Evolutionary conservation across 1,284 basidiomycete genomes (phyloP).

Genomic region (Ganoderma multipileum): DNA sequence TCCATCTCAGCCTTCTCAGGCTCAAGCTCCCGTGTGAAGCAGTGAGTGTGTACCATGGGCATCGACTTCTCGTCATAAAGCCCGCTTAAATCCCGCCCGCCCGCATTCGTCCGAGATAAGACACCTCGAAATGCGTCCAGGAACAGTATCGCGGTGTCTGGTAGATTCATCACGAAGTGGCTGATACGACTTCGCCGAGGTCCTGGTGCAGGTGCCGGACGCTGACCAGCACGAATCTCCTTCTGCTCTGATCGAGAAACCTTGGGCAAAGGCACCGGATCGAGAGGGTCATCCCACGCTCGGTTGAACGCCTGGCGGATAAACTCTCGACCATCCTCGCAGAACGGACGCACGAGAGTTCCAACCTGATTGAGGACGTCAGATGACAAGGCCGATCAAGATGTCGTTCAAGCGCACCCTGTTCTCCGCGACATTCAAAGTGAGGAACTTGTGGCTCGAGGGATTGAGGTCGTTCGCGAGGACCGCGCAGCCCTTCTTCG

Average conservation of each 20-base stretch:
- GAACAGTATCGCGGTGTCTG: slow-evolving; percentile 91
- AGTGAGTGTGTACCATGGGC: slow-evolving; percentile 96
- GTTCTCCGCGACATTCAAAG: slow-evolving; percentile 78
- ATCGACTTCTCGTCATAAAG: slow-evolving; percentile 59
- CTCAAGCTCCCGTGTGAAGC: slow-evolving; percentile 93
- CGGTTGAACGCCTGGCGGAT: slow-evolving; percentile 67
- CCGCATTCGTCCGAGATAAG: slow-evolving; percentile 49
- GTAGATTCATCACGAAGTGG: slow-evolving; percentile 98
- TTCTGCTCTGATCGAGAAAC: slow-evolving; percentile 50
- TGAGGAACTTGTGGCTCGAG: slow-evolving; percentile 80
- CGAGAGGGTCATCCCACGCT: slow-evolving; percentile 71
- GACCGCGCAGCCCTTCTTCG: slow-evolving; percentile 88
- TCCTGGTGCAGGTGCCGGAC: slow-evolving; percentile 22
- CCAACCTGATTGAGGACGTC: slow-evolving; percentile 58
- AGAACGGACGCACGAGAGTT: slow-evolving; percentile 70
- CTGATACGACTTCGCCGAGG: slow-evolving; percentile 64
- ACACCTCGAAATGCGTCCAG: slow-evolving; percentile 88
- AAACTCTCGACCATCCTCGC: slow-evolving; percentile 87
- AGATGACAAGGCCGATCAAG: not conserved
- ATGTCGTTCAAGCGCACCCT: slow-evolving; percentile 54
- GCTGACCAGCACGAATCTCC: slow-evolving; percentile 34
- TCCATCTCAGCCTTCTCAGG: slow-evolving; percentile 71
- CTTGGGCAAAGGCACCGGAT: slow-evolving; percentile 55
- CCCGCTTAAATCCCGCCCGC: slow-evolving; percentile 45
- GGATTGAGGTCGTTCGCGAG: slow-evolving; percentile 97